phyloP scores from a whole-genome alignment of 306 rosid species.

The Gastrolobium villosum region DNA sequence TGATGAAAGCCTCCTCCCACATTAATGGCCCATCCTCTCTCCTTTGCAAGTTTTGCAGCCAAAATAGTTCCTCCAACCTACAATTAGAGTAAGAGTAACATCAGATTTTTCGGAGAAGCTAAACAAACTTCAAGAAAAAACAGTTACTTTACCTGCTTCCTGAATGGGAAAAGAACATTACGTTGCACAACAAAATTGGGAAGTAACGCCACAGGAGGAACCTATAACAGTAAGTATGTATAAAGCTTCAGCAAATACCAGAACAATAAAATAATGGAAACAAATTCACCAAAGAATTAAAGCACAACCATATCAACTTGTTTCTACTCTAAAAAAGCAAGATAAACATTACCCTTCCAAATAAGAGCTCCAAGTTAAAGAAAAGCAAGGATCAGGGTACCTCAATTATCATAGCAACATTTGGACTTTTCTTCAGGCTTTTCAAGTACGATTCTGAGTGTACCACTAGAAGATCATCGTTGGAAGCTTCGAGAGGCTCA shows the following conservation, averaged over 20 bases:
- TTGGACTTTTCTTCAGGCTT: slow-evolving; percentile 73
- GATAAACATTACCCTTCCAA: slow-evolving; percentile 3
- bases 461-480: slow-evolving; percentile 92
- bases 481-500: slow-evolving; percentile 90
- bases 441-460: slow-evolving; percentile 85
- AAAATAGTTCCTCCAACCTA: slow-evolving; percentile 94
- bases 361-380: slow-evolving; percentile 17
- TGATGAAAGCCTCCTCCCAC: slow-evolving; percentile 99
- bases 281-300: slow-evolving; percentile 28
- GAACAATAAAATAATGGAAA: slow-evolving; percentile 36
- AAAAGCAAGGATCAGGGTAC: slow-evolving; percentile 53
- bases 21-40: slow-evolving; percentile 96
- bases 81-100: slow-evolving; percentile 45
- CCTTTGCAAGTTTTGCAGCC: slow-evolving; percentile 91
- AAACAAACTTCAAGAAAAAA: slow-evolving; percentile 7
- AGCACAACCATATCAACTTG: slow-evolving; percentile 26
- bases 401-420: slow-evolving; percentile 87
- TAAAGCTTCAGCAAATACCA: slow-evolving; percentile 34
- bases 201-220: slow-evolving; percentile 82
- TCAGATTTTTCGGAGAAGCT: background rate
- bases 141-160: slow-evolving; percentile 72
- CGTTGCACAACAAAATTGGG: slow-evolving; percentile 81
- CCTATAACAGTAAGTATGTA: slow-evolving; percentile 55
- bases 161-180: slow-evolving; percentile 83
- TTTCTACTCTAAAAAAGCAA: slow-evolving; percentile 8